Evolutionary conservation across 1,284 basidiomycete species (phyloP), one percentile per base, ranked within the genome.

Genomic region (Puccinia horiana): DNA sequence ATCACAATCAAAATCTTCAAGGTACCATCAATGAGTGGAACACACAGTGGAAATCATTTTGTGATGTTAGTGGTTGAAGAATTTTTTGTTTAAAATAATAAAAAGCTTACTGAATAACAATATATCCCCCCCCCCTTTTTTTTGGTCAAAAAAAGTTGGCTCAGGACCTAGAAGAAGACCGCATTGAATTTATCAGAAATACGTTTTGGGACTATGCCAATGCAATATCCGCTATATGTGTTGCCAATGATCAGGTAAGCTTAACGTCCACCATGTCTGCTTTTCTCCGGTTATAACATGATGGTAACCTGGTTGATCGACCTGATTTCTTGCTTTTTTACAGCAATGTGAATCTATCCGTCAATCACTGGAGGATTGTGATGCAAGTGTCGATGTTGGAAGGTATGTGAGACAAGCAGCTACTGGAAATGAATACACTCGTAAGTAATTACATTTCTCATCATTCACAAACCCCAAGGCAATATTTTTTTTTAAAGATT

Each of bases 141-240:
- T n/a, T n/a, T n/a, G n/a, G n/a, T n/a, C n/a, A n/a, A n/a, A n/a
- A n/a, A n/a, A n/a, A 90, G 88, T 91, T 91, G 82, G 95, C 93
- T 84, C 97, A 99, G 88, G 96, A 99, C 88, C 87, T 97, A 69
- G 97, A 99, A 87, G 96, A 98, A 85, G 93, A 96, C 83, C 90
- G 96, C 23, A 88, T 97, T 86, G 94, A 95, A 83, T 94, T 97
- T 86, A 92, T 93, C 88, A 98, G 97, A 88, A 93, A 95, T 86
- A 94, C 94, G 84, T 90, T 97, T 86, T 99, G 96, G 96, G 91
- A 92, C 37, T 98, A 94, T 86, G 95, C 96, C 1, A 99, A 99
- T 87, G 92, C 93, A 0, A 92, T 98, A 32, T 97, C 95, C 5
- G 94, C 93, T 9, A 93, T 98, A 32, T 98, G 97, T 86, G 96